Evolutionary conservation across 78 protist species (phyloP), one percentile per base, ranked within the genome.

Genomic region (Paratrimastix pyriformis): DNA sequence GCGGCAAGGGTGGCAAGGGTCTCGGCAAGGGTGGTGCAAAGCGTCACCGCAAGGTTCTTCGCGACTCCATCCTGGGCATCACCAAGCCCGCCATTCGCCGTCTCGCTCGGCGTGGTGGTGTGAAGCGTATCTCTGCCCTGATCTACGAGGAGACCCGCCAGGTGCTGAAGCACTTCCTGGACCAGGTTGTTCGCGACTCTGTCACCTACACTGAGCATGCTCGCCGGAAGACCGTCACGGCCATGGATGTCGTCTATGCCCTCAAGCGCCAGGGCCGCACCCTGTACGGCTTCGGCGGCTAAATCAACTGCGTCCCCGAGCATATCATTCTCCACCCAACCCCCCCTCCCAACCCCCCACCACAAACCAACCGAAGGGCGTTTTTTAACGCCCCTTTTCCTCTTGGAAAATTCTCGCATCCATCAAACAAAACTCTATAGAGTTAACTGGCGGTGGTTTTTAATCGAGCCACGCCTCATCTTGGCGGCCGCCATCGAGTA

Each of bases 11-110:
- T n/a, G n/a, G n/a, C n/a, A n/a, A n/a, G n/a, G n/a, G n/a, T n/a
- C n/a, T n/a, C n/a, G n/a, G n/a, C n/a, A 92, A 92, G 88, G 96
- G 90, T 13, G 96, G 96, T 37, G 94, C 94, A 73, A 92, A 92
- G 91, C 87, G 94, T 50, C 96, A 92, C 69, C 80, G 88, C 75
- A 90, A 90, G 84, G 84, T 87, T 64, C 77, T 90, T 32, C 87
- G 93, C 62, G 94, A 92, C 69, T 83, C 79, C 90, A 89, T 92
- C 90, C 85, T 66, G 82, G 94, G 94, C 62, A 90, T 92, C 79
- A 92, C 96, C 83, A 90, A 90, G 85, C 96, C 96, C 59, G 96
- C 96, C 48, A 92, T 92, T 73, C 87, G 96, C 40, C 91, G 96
- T 65, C 84, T 92, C 18, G 96, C 96, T 6, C 83, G 94, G 33